These are phyloP conservation scores for Geotrichum macrosporum DNA, from an alignment of 1,139 yeast species.

Conservation along the genomic window DNA sequence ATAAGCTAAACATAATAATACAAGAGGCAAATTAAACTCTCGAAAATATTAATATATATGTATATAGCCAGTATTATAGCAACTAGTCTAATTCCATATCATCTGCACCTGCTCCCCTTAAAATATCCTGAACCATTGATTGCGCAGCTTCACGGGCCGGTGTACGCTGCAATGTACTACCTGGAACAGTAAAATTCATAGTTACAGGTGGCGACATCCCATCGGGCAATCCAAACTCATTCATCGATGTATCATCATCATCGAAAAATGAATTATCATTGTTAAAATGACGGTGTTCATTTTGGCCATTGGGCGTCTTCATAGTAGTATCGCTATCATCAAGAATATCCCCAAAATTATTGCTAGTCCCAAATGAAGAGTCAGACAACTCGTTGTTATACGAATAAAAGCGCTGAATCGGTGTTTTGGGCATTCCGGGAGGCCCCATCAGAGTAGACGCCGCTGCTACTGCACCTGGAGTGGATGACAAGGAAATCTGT, in stretches of 20 bases:
- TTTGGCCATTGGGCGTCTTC: constrained; percentile 6
- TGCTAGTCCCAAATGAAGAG: constrained; percentile 5
- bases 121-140: constrained; percentile 28
- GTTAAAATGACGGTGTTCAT: constrained; percentile 9
- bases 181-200: constrained; percentile 27
- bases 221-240: constrained; percentile 23
- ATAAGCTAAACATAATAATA: no score
- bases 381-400: constrained; percentile 1
- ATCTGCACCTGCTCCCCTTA: constrained; percentile 26
- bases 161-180: constrained; percentile 26
- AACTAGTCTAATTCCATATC: constrained; percentile 9
- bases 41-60: no score
- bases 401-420: constrained; percentile 15
- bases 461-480: constrained; percentile 3
- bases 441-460: no score
- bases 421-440: constrained; percentile 14
- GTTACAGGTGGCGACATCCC: constrained; percentile 35
- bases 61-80: no score
- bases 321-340: constrained; percentile 20
- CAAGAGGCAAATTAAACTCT: no score
- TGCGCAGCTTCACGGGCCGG: constrained; percentile 33
- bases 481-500: background rate
- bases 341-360: constrained; percentile 21
- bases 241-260: constrained; percentile 25
- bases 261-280: constrained; percentile 22